Conservation (phyloP, 129 eudicot genomes). For the Artemisia annua region DNA sequence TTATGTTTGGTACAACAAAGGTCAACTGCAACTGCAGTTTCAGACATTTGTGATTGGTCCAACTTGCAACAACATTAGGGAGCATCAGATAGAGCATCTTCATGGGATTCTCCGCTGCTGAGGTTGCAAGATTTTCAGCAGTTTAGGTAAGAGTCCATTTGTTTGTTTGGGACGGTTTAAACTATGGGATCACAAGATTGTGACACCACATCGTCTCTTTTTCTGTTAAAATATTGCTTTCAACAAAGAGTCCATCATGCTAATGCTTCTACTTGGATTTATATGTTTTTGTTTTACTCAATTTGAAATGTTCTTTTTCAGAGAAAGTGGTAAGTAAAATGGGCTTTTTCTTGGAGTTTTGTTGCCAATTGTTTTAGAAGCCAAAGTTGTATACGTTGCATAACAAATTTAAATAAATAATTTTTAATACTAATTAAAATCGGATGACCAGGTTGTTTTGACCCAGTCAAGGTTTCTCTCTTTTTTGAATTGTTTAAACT, state of each 20-base stretch:
- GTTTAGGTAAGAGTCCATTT: neutral
- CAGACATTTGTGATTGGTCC: constrained; percentile 22
- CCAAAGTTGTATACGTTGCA: neutral
- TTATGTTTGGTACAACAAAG: neutral
- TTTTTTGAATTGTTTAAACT: neutral
- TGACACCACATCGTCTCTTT: neutral
- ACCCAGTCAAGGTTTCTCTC: neutral
- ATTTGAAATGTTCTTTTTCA: neutral
- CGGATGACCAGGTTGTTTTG: neutral
- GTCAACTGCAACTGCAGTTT: neutral
- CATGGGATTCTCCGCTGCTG: constrained; percentile 34
- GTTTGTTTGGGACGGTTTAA: constrained; percentile 32
- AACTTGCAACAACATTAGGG: constrained; percentile 20
- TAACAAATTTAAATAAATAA: neutral
- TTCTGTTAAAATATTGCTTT: constrained; percentile 10
- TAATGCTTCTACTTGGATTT: constrained; percentile 33
- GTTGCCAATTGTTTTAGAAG: neutral
- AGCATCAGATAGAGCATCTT: constrained; percentile 22
- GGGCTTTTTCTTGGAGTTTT: constrained; percentile 12
- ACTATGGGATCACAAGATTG: constrained; percentile 22
- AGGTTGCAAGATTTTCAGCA: constrained; percentile 12
- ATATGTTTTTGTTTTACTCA: neutral
- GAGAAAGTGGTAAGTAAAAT: neutral
- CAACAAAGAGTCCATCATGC: constrained; percentile 12
- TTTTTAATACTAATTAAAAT: neutral